Percentiles rank a stretch among this genome's conserved stretches.
Conservation (phyloP, 331 rosid species). For the Malus hybrid region DNA sequence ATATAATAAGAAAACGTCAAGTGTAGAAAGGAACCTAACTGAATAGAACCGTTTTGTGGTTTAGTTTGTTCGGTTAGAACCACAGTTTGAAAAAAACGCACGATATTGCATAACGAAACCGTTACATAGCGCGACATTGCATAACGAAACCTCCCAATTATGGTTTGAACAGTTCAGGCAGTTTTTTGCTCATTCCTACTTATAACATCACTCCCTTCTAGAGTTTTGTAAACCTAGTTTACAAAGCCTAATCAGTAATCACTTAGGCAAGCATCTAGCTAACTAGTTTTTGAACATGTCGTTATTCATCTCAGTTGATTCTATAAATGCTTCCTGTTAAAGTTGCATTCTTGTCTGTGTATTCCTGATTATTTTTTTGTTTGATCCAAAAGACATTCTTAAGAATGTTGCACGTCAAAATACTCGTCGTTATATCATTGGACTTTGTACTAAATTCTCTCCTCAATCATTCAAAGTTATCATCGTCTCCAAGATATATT, state of each 20-base stretch:
- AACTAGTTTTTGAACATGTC: neutral
- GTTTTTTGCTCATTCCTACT: too few species aligned
- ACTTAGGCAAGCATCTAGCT: neutral
- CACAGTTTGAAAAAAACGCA: too few species aligned
- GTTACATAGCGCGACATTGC: too few species aligned
- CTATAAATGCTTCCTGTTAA: neutral
- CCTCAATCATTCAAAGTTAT: neutral
- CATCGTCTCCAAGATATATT: neutral
- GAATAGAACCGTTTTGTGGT: too few species aligned
- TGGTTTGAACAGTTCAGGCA: too few species aligned
- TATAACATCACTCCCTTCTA: too few species aligned
- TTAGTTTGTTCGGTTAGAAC: too few species aligned
- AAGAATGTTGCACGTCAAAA: conserved; percentile 2
- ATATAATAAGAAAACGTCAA: too few species aligned
- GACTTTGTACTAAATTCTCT: conserved; percentile 1
- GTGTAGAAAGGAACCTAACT: too few species aligned
- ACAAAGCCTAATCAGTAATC: neutral
- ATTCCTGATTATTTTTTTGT: neutral
- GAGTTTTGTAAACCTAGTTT: neutral
- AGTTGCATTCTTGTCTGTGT: neutral
- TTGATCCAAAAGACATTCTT: conserved; percentile 4
- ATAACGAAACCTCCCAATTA: too few species aligned
- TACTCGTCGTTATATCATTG: neutral
- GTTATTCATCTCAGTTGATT: neutral
- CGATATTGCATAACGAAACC: too few species aligned